These are phyloP conservation scores for Aphanomyces cochlioides DNA, from an alignment of 352 stramenopile species.

Conservation along the genomic window DNA sequence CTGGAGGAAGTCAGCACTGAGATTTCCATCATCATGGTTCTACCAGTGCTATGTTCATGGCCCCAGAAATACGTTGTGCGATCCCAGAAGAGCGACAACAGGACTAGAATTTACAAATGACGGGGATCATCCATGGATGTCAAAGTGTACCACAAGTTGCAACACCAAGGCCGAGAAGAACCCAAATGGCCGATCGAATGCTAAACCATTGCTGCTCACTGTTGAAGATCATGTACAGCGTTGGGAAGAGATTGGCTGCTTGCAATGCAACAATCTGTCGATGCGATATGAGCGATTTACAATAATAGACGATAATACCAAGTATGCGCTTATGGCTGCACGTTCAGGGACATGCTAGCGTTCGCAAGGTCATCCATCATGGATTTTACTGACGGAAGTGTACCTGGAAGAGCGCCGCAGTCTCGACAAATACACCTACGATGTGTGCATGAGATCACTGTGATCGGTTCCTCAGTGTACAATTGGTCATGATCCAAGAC, in stretches of 20 bases:
- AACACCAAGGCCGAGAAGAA: slow-evolving; percentile 46
- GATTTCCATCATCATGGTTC: not conserved
- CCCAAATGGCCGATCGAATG: slow-evolving; percentile 53
- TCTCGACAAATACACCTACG: slow-evolving; percentile 30
- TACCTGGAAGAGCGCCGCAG: slow-evolving; percentile 15
- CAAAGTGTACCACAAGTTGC: slow-evolving; percentile 31
- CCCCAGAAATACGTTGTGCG: slow-evolving; percentile 51
- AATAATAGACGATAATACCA: slow-evolving; percentile 31
- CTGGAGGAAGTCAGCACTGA: slow-evolving; percentile 29
- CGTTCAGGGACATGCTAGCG: slow-evolving; percentile 47
- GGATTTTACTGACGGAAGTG: not conserved
- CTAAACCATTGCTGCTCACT: slow-evolving; percentile 40
- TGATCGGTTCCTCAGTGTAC: slow-evolving; percentile 29
- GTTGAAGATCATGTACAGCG: slow-evolving; percentile 67
- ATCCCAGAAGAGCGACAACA: slow-evolving; percentile 57
- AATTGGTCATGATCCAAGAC: slow-evolving; percentile 67
- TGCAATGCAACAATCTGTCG: slow-evolving; percentile 59
- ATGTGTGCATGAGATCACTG: not conserved
- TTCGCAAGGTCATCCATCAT: not conserved
- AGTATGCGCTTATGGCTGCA: slow-evolving; percentile 67
- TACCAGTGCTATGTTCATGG: slow-evolving; percentile 49
- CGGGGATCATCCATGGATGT: not conserved
- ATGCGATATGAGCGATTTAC: not conserved
- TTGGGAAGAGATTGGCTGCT: slow-evolving; percentile 63
- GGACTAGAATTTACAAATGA: slow-evolving; percentile 31